Evolutionary conservation across 225 moss, liverwort and hornwort genomes (phyloP), one percentile per base, ranked within the genome.

Genomic region (Physcomitrium patens): DNA sequence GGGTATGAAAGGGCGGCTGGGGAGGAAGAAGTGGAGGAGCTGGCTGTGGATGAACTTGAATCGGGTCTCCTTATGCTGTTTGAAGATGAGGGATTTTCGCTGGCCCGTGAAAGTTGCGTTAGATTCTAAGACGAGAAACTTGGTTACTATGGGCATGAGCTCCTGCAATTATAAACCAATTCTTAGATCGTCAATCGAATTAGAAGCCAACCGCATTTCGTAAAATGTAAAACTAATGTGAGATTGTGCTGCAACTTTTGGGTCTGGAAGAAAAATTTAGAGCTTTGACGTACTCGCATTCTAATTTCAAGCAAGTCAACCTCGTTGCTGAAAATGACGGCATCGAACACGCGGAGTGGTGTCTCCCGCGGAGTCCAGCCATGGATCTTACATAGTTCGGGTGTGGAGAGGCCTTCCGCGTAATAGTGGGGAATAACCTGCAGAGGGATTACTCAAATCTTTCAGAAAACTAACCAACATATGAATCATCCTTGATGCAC

Each of bases 311-410:
- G 73, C 42, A 95, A 71, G 72, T 92, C 95, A n/a, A 93, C 31
- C 85, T 95, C 92, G 48, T 88, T 88, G 86, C 92, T 91, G 69
- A 95, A 93, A 42, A 95, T 84, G 10, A 93, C 71, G 42, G 89
- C 95, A 70, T 95, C 95, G 56, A 91, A 95, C 41, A 95, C 86
- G 48, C 89, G 83, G 31, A 91, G 92, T 0, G 92, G 92, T 42
- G 83, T 76, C 43, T 77, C 28, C 3, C 91, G 78, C 5, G 72
- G 69, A 1, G 51, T 76, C 95, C 95, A 92, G 18, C 92, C 91
- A 70, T 95, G 92, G 15, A 95, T 83, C 54, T 84, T 63, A 76
- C 92, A 92, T 43, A 91, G 74, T 26, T 81, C 71, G 3, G 84
- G 58, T 23, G 85, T 44, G 3, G 83, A 67, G n/a, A 95, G 57